A percentile compares a stretch with the other conserved stretches of the same genome.
Evolutionary conservation across 208 protist species (phyloP).

Genomic region (Acanthamoeba sp.): DNA sequence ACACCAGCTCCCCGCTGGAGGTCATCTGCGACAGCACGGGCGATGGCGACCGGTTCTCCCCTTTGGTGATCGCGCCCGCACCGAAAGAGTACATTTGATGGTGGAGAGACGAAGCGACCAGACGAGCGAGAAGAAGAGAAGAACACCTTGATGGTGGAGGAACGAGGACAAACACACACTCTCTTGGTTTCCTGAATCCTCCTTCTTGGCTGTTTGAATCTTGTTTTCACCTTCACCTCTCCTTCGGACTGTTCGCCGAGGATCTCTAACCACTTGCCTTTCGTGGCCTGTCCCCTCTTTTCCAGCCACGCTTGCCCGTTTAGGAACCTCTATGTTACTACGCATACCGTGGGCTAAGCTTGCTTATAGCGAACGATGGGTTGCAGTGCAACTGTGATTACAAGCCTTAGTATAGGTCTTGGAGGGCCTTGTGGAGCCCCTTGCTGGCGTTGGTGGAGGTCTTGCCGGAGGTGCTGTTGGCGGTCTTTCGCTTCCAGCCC

Average conservation of each 20-base stretch:
- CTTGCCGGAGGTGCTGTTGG: neutral
- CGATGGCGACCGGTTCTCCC: no score
- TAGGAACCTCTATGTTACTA: no score
- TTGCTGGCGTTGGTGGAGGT: neutral
- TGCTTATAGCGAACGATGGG: no score
- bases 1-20: no score
- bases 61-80: neutral
- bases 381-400: neutral
- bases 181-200: neutral
- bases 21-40: no score
- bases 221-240: neutral
- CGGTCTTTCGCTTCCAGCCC: constrained; percentile 49
- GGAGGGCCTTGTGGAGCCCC: neutral
- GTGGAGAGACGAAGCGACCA: neutral
- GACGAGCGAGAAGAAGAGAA: neutral
- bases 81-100: neutral
- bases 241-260: no score
- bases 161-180: neutral
- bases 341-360: no score
- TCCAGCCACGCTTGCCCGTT: no score
- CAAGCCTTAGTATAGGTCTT: constrained; percentile 18
- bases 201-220: neutral
- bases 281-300: no score
- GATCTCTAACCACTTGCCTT: no score
- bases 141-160: neutral